These are phyloP conservation scores for Claviceps citrina DNA, from an alignment of 2,329 filamentous ascomycete genomes.

Conservation along the genomic window DNA sequence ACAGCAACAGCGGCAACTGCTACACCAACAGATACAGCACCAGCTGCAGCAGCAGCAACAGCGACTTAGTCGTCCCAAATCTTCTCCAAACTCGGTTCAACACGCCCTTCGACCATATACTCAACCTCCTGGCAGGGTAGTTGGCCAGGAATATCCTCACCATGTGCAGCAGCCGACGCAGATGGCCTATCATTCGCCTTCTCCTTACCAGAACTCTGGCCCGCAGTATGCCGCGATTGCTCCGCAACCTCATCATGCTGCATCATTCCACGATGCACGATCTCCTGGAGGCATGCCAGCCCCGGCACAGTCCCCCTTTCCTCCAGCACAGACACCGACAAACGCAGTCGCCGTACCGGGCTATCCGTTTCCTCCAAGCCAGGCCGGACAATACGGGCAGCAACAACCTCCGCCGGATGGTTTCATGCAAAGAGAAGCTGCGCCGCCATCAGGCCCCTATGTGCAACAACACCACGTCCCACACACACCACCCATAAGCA, in stretches of 20 bases:
- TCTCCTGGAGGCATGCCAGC: slow-evolving; percentile 27
- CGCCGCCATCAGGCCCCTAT: slow-evolving; percentile 24
- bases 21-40: neutral
- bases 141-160: slow-evolving; percentile 29
- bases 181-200: slow-evolving; percentile 22
- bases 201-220: slow-evolving; percentile 23
- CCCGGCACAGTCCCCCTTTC: slow-evolving; percentile 30
- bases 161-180: slow-evolving; percentile 17
- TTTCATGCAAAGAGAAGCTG: slow-evolving; percentile 26
- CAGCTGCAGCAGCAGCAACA: neutral
- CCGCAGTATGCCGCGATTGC: slow-evolving; percentile 27
- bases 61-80: slow-evolving; percentile 19
- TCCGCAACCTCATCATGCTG: slow-evolving; percentile 28
- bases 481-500: slow-evolving; percentile 35
- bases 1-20: neutral
- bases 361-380: slow-evolving; percentile 35
- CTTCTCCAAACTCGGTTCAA: slow-evolving; percentile 25
- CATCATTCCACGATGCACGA: slow-evolving; percentile 30
- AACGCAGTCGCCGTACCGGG: slow-evolving; percentile 25
- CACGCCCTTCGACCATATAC: slow-evolving; percentile 37
- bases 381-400: slow-evolving; percentile 24
- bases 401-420: slow-evolving; percentile 27
- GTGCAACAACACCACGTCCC: slow-evolving; percentile 27
- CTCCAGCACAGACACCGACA: slow-evolving; percentile 31
- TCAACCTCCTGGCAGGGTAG: slow-evolving; percentile 29